Evolutionary conservation across 257 asterid genomes (phyloP), one percentile per base, ranked within the genome.

Genomic region (Petunia secreta): DNA sequence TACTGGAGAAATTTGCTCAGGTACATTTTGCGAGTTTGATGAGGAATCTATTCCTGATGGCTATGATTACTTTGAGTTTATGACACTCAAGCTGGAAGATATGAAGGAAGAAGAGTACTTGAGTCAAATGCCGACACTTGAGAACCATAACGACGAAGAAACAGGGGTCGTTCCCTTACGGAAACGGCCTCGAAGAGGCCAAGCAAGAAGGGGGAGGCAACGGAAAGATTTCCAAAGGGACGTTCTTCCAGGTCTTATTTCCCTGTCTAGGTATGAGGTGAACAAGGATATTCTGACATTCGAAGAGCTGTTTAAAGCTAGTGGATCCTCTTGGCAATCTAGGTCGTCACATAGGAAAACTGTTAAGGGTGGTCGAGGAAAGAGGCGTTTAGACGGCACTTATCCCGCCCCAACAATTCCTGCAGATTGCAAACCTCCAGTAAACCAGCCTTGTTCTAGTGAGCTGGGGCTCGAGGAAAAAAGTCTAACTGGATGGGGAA

Each of bases 401-500:
- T n/a, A 69, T 3, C 48, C 82, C 60, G 41, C 90, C 10, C 69
- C 68, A 25, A 77, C 55, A 46, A 11, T 46, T 40, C 83, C 80
- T 73, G 64, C 85, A 46, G 66, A 62, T 46, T 68, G 64, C 79
- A 48, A 84, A 1, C 60, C 87, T 1, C 74, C 48, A 38, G 74
- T 58, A 54, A 62, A 60, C 86, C 82, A 82, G 81, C 85, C 88
- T 41, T 63, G 78, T 55, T 78, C 85, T 64, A 80, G 64, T 36
- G 85, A 82, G 3, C 3, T 59, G 40, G 44, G 60, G 37, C 77
- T 80, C 0, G 91, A 85, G 85, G 91, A 80, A 83, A 87, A 80
- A 79, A 75, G 90, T 63, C 82, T 93, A 8, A 79, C 87, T 0
- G 91, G 95, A 10, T 93, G 97, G 97, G 97, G 97, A 38, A 93